These are phyloP conservation scores for Herpotrichia juniperi DNA, from an alignment of 2,329 filamentous ascomycete genomes.

Conservation along the genomic window DNA sequence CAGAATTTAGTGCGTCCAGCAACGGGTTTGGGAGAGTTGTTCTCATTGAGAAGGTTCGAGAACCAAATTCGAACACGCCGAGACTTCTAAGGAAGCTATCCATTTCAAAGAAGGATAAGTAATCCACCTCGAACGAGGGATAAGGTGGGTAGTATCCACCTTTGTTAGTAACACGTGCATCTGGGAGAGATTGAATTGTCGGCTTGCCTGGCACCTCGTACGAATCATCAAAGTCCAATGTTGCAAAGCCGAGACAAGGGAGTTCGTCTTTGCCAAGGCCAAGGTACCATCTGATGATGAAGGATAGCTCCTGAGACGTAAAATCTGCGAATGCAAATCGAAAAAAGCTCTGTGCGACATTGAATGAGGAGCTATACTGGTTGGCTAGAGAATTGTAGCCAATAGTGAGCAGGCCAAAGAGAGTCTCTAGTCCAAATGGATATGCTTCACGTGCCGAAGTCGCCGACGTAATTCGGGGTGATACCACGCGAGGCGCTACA, in stretches of 20 bases:
- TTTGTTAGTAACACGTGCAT: neutral
- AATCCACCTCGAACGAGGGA: neutral
- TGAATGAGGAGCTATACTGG: neutral
- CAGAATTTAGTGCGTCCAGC: too few species aligned
- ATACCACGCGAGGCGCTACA: neutral
- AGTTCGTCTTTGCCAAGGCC: neutral
- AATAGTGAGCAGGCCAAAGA: neutral
- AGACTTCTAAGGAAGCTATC: neutral
- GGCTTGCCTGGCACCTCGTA: neutral
- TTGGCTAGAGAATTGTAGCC: neutral
- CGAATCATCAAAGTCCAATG: neutral
- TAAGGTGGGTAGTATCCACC: neutral
- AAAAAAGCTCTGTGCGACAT: neutral
- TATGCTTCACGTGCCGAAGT: neutral
- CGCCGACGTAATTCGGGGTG: neutral
- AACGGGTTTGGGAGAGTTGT: neutral
- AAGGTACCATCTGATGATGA: slow-evolving; percentile 1
- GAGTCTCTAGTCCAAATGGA: neutral
- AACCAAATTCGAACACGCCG: neutral
- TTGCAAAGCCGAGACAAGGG: neutral
- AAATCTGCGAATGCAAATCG: neutral
- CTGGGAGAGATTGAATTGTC: neutral
- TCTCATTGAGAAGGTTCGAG: neutral
- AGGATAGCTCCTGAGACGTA: neutral
- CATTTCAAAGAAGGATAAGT: neutral